Evolutionary conservation across 2,329 filamentous ascomycete species (phyloP).

Genomic region (Colletotrichum lindemuthianum): DNA sequence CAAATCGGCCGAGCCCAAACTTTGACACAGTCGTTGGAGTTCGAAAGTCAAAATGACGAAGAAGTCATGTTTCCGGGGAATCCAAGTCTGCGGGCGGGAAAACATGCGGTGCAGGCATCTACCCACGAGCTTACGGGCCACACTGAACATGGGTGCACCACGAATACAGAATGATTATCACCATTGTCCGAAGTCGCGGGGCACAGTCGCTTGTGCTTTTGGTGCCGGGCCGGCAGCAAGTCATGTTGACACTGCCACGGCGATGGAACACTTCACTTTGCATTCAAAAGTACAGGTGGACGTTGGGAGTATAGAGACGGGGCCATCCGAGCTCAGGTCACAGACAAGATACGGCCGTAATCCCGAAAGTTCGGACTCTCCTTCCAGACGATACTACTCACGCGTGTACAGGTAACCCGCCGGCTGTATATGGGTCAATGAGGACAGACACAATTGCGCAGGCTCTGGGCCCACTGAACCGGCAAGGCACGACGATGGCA

Average conservation of each 20-base stretch:
- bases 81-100: too few relatives aligned
- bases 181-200: too few relatives aligned
- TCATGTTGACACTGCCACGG: slow-evolving; percentile 14
- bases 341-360: slow-evolving; percentile 5
- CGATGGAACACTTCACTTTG: neutral
- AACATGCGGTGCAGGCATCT: too few relatives aligned
- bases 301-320: neutral
- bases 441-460: neutral
- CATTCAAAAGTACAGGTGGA: neutral
- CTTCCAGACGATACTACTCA: slow-evolving; percentile 6
- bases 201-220: too few relatives aligned
- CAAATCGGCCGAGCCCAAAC: slow-evolving; percentile 4
- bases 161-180: too few relatives aligned
- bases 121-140: too few relatives aligned
- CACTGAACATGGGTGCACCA: too few relatives aligned
- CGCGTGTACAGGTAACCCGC: neutral
- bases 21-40: slow-evolving; percentile 4
- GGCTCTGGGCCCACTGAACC: neutral
- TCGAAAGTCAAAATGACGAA: neutral
- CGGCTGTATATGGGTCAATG: slow-evolving; percentile 26
- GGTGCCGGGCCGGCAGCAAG: too few relatives aligned
- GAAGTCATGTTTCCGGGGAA: neutral
- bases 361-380: slow-evolving; percentile 17
- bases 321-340: slow-evolving; percentile 16
- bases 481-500: slow-evolving; percentile 2